These are phyloP conservation scores for Citeromyces nyonsensis DNA, from an alignment of 805 yeast genomes.

Conservation along the genomic window DNA sequence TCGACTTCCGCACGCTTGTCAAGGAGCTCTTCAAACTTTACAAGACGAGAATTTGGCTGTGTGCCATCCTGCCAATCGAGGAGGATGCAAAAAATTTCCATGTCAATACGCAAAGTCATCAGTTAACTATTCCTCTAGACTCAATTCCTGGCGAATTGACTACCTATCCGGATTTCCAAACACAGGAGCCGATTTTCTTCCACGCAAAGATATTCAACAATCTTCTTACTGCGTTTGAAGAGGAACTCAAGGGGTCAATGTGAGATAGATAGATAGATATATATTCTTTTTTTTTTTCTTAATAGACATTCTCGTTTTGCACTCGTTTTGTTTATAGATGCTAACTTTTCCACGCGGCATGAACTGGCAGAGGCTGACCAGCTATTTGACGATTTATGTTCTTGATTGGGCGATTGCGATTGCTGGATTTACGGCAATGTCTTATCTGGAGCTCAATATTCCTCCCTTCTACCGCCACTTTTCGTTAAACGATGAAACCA, in stretches of 20 bases:
- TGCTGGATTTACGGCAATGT: slow-evolving; percentile 3
- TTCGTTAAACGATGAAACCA: slow-evolving; percentile 21
- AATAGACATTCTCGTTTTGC: not conserved
- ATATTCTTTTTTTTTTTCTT: slow-evolving; percentile 4
- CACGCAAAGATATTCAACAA: slow-evolving; percentile 33
- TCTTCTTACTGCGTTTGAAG: slow-evolving; percentile 25
- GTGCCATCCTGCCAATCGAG: slow-evolving; percentile 44
- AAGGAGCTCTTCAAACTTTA: slow-evolving; percentile 62
- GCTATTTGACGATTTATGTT: slow-evolving; percentile 3
- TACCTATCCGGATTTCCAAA: slow-evolving; percentile 23
- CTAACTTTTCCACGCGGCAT: not conserved
- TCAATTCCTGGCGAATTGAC: slow-evolving; percentile 13
- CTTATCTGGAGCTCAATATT: slow-evolving; percentile 10
- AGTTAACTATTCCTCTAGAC: slow-evolving; percentile 3
- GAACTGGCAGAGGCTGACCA: not conserved
- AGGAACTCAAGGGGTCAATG: slow-evolving; percentile 18
- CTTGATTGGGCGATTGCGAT: slow-evolving; percentile 6
- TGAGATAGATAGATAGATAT: slow-evolving; percentile 11
- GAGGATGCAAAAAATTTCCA: slow-evolving; percentile 9
- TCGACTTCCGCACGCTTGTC: slow-evolving; percentile 61
- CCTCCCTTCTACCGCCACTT: slow-evolving; percentile 31
- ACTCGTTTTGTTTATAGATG: not conserved
- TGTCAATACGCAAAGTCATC: slow-evolving; percentile 2
- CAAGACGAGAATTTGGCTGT: slow-evolving; percentile 73
- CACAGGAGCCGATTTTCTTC: slow-evolving; percentile 29